Base-by-base conservation (phyloP, 176 grass and related monocot genomes). In the Saccharum spontaneum region DNA sequence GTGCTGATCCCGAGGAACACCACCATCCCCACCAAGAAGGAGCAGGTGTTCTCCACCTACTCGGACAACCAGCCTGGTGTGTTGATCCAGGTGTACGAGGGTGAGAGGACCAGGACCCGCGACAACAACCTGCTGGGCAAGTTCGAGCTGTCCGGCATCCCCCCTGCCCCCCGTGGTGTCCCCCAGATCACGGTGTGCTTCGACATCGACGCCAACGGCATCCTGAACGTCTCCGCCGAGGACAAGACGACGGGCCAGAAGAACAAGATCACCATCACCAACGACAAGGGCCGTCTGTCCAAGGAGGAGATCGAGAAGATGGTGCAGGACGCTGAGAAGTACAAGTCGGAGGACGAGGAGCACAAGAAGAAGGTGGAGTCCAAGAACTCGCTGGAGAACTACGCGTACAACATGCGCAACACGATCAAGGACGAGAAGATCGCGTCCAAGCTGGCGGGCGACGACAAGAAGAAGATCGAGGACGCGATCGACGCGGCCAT, bases 391-490 rank as follows among this genome's bases (percentile, higher is more conserved):
- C 63, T 94, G 69, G 92, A 94, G 85, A 94, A 94, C 82, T 94
- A 92, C 67, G 57, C 92, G 0, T 94, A 94, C 90, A 94, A 94
- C 92, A 94, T 94, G 90, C 90, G 90, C 69, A 94, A 92, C 82
- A 94, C 90, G 3, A 90, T 94, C 84, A 85, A 82, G 40, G 90
- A 92, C 8, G 87, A 89, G 75, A 92, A 92, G 83, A 89, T 92
- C 8, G 72, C 86, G 0, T 89, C 90, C 31, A 92, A 89, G 87
- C 79, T 92, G 18, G 17, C 33, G 0, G 74, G 49, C 0, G 87
- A 13, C 0, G 83, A 92, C 87, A 92, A 86, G 83, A 92, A 89
- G 83, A 92, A 92, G 83, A 89, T 92, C 5, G 90, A 92, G 87
- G 90, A 89, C 0, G 79, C 90, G 20, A 86, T 92, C 8, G 90